Conservation (phyloP, 352 stramenopile species). For the Phytophthora aleatoria region DNA sequence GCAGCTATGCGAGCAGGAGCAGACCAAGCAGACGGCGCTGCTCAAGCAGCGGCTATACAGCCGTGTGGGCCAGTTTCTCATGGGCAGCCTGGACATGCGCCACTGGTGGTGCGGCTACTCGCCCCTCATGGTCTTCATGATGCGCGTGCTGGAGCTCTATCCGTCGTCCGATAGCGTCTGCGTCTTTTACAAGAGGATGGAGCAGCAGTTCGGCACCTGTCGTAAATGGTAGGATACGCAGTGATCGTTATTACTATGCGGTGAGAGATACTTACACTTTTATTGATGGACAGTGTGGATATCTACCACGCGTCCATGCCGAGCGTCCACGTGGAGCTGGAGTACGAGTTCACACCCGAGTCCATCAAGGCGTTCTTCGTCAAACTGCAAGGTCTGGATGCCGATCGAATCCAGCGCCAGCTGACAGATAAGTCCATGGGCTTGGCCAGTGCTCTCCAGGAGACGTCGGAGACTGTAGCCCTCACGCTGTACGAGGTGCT, state of each 20-base stretch:
- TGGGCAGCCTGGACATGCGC: slow-evolving; percentile 55
- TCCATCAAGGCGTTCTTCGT: slow-evolving; percentile 82
- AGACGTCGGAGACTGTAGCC: slow-evolving; percentile 38
- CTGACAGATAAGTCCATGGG: slow-evolving; percentile 42
- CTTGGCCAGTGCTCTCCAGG: slow-evolving; percentile 21
- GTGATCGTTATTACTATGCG: background rate
- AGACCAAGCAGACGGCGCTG: slow-evolving; percentile 40
- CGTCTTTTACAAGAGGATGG: slow-evolving; percentile 77
- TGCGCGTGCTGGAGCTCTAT: slow-evolving; percentile 85
- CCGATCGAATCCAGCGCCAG: slow-evolving; percentile 62
- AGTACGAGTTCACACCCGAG: slow-evolving; percentile 73
- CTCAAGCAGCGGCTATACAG: slow-evolving; percentile 78
- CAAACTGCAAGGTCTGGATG: slow-evolving; percentile 75
- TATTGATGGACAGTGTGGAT: slow-evolving; percentile 61
- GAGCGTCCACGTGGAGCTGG: slow-evolving; percentile 72
- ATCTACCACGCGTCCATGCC: slow-evolving; percentile 82
- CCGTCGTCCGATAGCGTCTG: slow-evolving; percentile 70
- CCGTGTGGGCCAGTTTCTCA: slow-evolving; percentile 80
- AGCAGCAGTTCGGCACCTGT: slow-evolving; percentile 62
- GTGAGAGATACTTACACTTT: slow-evolving; percentile 9
- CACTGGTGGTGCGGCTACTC: slow-evolving; percentile 87
- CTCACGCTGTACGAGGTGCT: slow-evolving; percentile 82
- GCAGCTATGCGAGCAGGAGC: slow-evolving; percentile 42
- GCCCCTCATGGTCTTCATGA: slow-evolving; percentile 88
- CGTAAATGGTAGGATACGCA: slow-evolving; percentile 56